A percentile compares a stretch with the other conserved stretches of the same genome.
Evolutionary conservation across 1,139 yeast species (phyloP).

Genomic region (Yamadazyma sp.): DNA sequence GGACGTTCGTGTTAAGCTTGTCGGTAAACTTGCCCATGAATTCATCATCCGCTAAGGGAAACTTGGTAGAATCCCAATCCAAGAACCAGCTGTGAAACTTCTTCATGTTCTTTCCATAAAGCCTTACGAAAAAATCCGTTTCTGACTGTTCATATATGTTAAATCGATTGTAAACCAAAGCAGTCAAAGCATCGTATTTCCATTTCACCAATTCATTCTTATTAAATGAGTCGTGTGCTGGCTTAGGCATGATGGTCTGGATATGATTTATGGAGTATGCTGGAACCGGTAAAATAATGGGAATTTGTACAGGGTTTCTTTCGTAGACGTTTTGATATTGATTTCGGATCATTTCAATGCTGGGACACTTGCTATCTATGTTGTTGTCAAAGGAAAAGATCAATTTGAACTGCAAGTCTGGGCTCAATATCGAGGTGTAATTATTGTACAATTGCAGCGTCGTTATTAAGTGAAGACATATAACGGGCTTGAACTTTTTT

Average conservation of each 20-base stretch:
- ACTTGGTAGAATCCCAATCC: constrained; percentile 20
- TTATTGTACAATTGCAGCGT: constrained; percentile 42
- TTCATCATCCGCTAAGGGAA: constrained; percentile 16
- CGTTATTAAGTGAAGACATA: constrained; percentile 36
- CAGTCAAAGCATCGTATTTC: constrained; percentile 33
- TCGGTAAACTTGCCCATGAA: constrained; percentile 24
- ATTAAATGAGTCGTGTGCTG: constrained; percentile 19
- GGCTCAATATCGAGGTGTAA: constrained; percentile 27
- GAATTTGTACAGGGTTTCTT: constrained; percentile 21
- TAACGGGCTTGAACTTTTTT: constrained; percentile 10
- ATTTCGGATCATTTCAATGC: constrained; percentile 35
- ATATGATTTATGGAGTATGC: constrained; percentile 40
- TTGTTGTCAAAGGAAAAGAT: constrained; percentile 61
- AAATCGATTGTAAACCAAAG: constrained; percentile 30
- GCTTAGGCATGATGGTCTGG: constrained; percentile 26
- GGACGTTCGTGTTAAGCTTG: constrained; percentile 20
- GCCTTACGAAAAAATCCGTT: constrained; percentile 22
- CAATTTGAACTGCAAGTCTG: constrained; percentile 34
- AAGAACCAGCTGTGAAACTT: constrained; percentile 26
- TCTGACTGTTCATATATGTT: constrained; percentile 19
- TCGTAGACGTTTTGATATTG: constrained; percentile 12
- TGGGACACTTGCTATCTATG: constrained; percentile 44
- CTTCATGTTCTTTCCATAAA: constrained; percentile 31
- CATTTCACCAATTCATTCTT: constrained; percentile 27
- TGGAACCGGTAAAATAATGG: constrained; percentile 41